phyloP scores from a whole-genome alignment of 2,329 filamentous ascomycete genomes.

The Neopestalotiopsis clavispora region DNA sequence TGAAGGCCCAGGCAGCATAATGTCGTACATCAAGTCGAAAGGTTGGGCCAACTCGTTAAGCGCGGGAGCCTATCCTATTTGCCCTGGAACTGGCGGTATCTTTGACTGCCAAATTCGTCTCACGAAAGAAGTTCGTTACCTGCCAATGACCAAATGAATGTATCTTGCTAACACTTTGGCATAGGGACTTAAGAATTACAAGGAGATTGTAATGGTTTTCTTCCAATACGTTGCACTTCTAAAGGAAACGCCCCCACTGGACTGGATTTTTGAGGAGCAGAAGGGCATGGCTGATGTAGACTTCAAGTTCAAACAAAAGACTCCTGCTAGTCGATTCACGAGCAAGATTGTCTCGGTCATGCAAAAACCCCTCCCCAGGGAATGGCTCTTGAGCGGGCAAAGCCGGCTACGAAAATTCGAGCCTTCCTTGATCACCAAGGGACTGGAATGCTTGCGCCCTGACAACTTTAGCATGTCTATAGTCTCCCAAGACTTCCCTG shows the following conservation, averaged over 20 bases:
- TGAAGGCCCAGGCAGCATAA: slow-evolving; percentile 89
- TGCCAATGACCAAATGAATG: neutral
- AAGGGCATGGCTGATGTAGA: slow-evolving; percentile 90
- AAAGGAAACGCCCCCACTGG: slow-evolving; percentile 76
- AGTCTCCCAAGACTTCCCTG: slow-evolving; percentile 82
- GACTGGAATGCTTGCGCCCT: slow-evolving; percentile 74
- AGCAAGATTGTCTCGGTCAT: slow-evolving; percentile 85
- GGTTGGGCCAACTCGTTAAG: slow-evolving; percentile 87
- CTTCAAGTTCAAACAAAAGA: slow-evolving; percentile 95
- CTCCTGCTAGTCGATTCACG: slow-evolving; percentile 85
- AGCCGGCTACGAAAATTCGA: slow-evolving; percentile 82
- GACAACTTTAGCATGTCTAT: slow-evolving; percentile 90
- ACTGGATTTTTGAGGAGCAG: slow-evolving; percentile 95
- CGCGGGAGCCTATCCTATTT: slow-evolving; percentile 76
- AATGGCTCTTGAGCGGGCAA: slow-evolving; percentile 84
- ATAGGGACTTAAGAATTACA: slow-evolving; percentile 75
- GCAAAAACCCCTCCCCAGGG: slow-evolving; percentile 87
- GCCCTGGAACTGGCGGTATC: slow-evolving; percentile 76
- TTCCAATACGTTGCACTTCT: slow-evolving; percentile 94
- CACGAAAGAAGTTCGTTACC: slow-evolving; percentile 73
- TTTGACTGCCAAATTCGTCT: slow-evolving; percentile 81
- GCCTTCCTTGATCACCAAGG: slow-evolving; percentile 73
- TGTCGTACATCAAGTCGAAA: slow-evolving; percentile 80
- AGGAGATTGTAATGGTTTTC: slow-evolving; percentile 79
- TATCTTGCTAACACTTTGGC: slow-evolving; percentile 21